phyloP scores from a whole-genome alignment of 2,329 filamentous ascomycete genomes.

The Penicillium sp. region DNA sequence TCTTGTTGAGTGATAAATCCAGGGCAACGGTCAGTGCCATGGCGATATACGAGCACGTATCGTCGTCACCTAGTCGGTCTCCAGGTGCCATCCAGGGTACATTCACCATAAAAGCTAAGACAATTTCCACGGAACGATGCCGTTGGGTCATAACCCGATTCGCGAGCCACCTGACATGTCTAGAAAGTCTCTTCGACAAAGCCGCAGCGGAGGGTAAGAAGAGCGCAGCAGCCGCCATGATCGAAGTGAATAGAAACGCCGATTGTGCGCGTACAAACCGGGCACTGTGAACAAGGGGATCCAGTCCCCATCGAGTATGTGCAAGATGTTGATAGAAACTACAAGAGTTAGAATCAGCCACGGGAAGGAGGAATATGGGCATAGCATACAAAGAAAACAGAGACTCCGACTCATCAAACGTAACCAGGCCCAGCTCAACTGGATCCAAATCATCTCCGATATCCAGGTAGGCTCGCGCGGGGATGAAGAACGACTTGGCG shows the following conservation, averaged over 20 bases:
- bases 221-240: slow-evolving; percentile 69
- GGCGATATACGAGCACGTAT: slow-evolving; percentile 72
- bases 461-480: slow-evolving; percentile 66
- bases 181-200: slow-evolving; percentile 67
- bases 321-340: slow-evolving; percentile 73
- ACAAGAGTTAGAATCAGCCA: not conserved
- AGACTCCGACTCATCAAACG: slow-evolving; percentile 65
- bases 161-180: slow-evolving; percentile 67
- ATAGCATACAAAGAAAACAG: slow-evolving; percentile 64
- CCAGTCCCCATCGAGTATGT: slow-evolving; percentile 75
- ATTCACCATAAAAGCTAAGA: slow-evolving; percentile 75
- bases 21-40: slow-evolving; percentile 71
- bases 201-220: slow-evolving; percentile 68
- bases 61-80: slow-evolving; percentile 59
- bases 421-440: slow-evolving; percentile 71
- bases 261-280: slow-evolving; percentile 70
- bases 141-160: slow-evolving; percentile 65
- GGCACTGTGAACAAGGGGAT: slow-evolving; percentile 68
- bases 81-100: slow-evolving; percentile 71
- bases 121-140: slow-evolving; percentile 72
- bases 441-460: slow-evolving; percentile 68
- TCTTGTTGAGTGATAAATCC: slow-evolving; percentile 72
- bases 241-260: slow-evolving; percentile 72
- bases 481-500: slow-evolving; percentile 69
- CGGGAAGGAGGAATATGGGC: not conserved